Percentiles rank a stretch among this genome's conserved stretches.
phyloP scores from a whole-genome alignment of 164 flowering plant species.

The Protea cynaroides region DNA sequence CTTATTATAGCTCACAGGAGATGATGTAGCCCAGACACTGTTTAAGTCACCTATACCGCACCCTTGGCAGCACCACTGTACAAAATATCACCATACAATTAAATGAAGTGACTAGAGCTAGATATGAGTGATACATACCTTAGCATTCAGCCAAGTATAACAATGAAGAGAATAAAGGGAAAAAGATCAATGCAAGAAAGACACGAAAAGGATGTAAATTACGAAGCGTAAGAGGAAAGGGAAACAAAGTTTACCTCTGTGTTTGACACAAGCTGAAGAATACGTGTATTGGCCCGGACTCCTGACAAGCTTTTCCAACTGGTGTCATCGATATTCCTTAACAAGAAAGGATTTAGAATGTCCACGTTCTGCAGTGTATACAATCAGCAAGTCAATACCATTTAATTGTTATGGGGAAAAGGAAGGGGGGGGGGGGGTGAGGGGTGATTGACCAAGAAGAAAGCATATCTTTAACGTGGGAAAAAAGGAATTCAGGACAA shows the following conservation, averaged over 20 bases:
- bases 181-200: neutral
- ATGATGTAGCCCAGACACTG: too few species aligned
- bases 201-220: neutral
- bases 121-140: too few species aligned
- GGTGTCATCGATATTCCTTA: slow-evolving; percentile 39
- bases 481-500: neutral
- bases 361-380: slow-evolving; percentile 41
- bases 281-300: slow-evolving; percentile 38
- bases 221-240: neutral
- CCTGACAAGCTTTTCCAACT: slow-evolving; percentile 63
- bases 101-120: too few species aligned
- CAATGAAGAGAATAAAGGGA: too few species aligned
- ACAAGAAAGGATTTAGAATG: slow-evolving; percentile 28
- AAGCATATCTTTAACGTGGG: too few species aligned
- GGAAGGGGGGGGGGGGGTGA: too few species aligned
- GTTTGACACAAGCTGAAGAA: slow-evolving; percentile 54
- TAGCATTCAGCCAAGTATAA: too few species aligned
- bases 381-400: slow-evolving; percentile 2
- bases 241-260: slow-evolving; percentile 29
- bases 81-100: too few species aligned
- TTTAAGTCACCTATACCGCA: too few species aligned
- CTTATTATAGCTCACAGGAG: too few species aligned
- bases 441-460: neutral
- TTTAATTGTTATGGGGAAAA: too few species aligned
- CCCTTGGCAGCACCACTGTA: too few species aligned